A percentile compares a stretch with the other conserved stretches of the same genome.
Conservation (phyloP, 2,329 filamentous ascomycete species). For the Ploettnerulaceae sp. region DNA sequence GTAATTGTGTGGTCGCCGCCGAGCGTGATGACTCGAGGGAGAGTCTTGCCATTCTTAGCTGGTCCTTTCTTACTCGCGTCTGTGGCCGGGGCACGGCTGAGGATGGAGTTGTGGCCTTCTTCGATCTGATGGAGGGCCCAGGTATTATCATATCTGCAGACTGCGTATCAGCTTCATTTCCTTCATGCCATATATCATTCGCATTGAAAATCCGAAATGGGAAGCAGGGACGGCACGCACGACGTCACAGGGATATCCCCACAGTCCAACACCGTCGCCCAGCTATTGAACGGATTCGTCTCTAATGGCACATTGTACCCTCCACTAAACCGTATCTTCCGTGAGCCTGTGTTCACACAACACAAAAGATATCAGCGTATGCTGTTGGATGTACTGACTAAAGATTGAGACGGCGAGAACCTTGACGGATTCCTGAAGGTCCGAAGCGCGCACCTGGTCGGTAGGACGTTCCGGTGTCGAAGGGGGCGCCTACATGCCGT, state of each 20-base stretch:
- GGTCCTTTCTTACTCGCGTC: constrained; percentile 62
- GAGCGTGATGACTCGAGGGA: constrained; percentile 77
- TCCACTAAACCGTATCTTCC: constrained; percentile 53
- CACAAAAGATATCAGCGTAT: constrained; percentile 24
- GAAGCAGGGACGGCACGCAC: constrained; percentile 44
- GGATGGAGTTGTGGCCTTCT: constrained; percentile 71
- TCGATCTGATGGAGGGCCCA: constrained; percentile 82
- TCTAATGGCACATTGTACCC: constrained; percentile 80
- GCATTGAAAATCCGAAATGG: not conserved
- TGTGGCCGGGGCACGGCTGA: constrained; percentile 66
- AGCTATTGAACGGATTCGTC: constrained; percentile 76
- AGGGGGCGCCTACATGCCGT: constrained; percentile 59
- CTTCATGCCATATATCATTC: not conserved
- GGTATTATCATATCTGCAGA: constrained; percentile 67
- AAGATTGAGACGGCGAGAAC: constrained; percentile 77
- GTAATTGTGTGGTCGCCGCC: constrained; percentile 61
- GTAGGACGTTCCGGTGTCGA: constrained; percentile 84
- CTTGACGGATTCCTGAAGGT: constrained; percentile 79
- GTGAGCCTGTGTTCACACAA: constrained; percentile 35
- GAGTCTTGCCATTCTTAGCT: constrained; percentile 66
- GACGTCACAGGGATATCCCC: constrained; percentile 82
- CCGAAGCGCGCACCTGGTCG: constrained; percentile 79
- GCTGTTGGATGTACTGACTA: constrained; percentile 56
- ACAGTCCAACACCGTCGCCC: constrained; percentile 76
- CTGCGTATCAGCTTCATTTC: not conserved